Conservation (phyloP, 257 asterid genomes). For the Solanum pinnatisectum region DNA sequence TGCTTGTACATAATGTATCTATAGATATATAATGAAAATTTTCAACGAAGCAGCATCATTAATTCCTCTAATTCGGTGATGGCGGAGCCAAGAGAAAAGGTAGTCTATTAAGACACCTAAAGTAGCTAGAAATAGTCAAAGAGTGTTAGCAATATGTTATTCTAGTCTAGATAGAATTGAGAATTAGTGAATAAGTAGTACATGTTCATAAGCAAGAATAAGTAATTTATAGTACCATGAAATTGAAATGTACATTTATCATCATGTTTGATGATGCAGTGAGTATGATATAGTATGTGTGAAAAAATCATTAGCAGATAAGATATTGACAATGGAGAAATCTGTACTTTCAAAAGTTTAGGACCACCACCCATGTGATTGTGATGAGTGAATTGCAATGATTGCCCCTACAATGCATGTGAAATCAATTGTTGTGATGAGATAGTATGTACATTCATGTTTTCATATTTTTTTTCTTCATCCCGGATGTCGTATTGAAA, state of each 20-base stretch:
- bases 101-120: neutral
- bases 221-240: neutral
- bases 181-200: neutral
- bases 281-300: neutral
- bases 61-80: neutral
- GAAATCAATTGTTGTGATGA: neutral
- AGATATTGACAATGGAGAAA: neutral
- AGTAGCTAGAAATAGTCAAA: neutral
- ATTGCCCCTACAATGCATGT: neutral
- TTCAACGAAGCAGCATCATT: neutral
- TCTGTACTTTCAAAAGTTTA: neutral
- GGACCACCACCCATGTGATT: slow-evolving; percentile 3
- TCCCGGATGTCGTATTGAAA: neutral
- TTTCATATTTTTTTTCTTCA: neutral
- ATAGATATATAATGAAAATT: neutral
- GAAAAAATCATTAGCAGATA: neutral
- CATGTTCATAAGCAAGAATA: neutral
- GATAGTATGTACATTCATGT: neutral
- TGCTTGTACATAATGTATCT: too few relatives aligned
- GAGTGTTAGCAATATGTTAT: neutral
- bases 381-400: neutral
- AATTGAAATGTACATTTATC: neutral
- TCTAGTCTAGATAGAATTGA: neutral
- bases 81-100: neutral
- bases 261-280: neutral